These are phyloP conservation scores for Camelina neglecta DNA, from an alignment of 345 rosid species.

Conservation along the genomic window DNA sequence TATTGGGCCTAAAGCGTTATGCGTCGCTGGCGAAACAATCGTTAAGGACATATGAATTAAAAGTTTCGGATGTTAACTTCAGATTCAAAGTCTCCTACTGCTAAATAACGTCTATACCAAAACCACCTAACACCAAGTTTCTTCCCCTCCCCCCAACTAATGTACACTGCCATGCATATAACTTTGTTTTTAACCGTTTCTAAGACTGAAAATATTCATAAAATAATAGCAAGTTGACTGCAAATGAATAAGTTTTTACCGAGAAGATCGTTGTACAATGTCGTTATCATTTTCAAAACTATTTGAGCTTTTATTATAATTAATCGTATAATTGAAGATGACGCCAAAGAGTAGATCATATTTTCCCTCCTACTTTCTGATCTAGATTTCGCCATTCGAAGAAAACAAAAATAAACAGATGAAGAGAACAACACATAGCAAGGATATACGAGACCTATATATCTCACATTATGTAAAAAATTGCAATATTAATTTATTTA, in stretches of 20 bases:
- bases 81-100: background rate
- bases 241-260: background rate
- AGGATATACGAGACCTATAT: background rate
- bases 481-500: background rate
- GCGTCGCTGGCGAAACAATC: no score
- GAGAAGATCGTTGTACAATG: slow-evolving; percentile 18
- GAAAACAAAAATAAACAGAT: no score
- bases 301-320: background rate
- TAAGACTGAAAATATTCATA: background rate
- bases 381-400: slow-evolving; percentile 26
- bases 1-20: background rate
- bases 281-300: background rate
- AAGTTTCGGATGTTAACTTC: no score
- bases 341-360: slow-evolving; percentile 31
- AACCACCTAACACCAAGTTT: slow-evolving; percentile 29
- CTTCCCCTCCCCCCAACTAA: slow-evolving; percentile 22
- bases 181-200: slow-evolving; percentile 13
- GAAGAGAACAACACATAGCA: background rate
- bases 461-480: no score
- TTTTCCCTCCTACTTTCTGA: slow-evolving; percentile 34
- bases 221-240: background rate
- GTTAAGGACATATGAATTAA: no score
- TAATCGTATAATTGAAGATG: slow-evolving; percentile 11
- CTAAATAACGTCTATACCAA: slow-evolving; percentile 22
- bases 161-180: background rate